Evolutionary conservation across 176 grass and related monocot genomes (phyloP), one percentile per base, ranked within the genome.

Genomic region (Aegilops bicornis): DNA sequence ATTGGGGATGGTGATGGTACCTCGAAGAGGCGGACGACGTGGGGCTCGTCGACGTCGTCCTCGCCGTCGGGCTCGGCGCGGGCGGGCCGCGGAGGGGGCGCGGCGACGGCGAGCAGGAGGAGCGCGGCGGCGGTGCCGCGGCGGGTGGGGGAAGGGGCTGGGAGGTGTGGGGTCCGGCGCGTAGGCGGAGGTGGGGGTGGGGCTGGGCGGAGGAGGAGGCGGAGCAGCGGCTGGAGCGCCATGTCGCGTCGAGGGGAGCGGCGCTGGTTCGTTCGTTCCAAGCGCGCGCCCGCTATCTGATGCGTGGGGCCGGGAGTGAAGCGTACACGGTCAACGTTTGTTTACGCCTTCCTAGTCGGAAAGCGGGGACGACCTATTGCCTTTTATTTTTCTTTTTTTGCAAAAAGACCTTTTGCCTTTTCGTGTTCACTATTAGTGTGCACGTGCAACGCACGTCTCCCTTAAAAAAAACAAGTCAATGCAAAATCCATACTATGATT

Each of bases 11-110:
- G 2, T 12, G 71, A 4, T 9, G 40, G 2, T 16, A 93, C 88
- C 79, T 88, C 78, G 79, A 90, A 93, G 48, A 90, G 59, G 79
- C 67, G 73, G 36, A 90, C 86, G 48, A 88, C 86, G 67, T 61
- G 86, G 73, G 66, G 32, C 83, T 90, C 92, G 56, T 86, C 86
- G 82, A 90, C 48, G 73, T 88, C 47, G 72, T 88, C 73, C 59
- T 89, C 84, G 54, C 62, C 83, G 45, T 6, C 68, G 67, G 67
- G 17, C 40, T 87, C 73, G 50, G 79, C 71, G 66, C 69, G 71
- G 4, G 88, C 88, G 13, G 23, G 40, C 22, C 36, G 78, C 59
- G 84, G 48, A 3, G 48, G 14, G 3, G 63, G 33, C 3, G 76
- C 27, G 17, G 62, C 35, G 36, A 52, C 75, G 16, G 74, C 61